Evolutionary conservation across 225 moss, liverwort and hornwort genomes (phyloP), one percentile per base, ranked within the genome.

Genomic region (Bryum argenteum): DNA sequence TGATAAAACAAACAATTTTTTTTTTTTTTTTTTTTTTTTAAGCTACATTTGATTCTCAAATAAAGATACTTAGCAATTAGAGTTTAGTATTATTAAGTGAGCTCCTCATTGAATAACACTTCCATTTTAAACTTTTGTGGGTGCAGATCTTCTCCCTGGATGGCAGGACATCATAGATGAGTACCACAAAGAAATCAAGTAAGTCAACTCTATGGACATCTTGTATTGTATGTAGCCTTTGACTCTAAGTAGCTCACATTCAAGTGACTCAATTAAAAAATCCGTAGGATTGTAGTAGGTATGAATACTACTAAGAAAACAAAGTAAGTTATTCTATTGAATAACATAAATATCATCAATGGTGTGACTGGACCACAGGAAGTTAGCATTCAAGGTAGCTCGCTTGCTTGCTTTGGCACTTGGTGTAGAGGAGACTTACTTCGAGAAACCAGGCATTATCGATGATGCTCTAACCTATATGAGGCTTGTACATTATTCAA

Each of bases 321-420:
- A 4, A 15, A 15, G 4, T 45, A 45, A 12, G 4, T 3, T 45
- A 11, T 12, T 10, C 5, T 33, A 50, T n/a, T 33, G 17, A 44
- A 8, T 58, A 47, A 26, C n/a, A n/a, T n/a, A n/a, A n/a, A n/a
- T n/a, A n/a, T 65, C 45, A 37, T 55, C 62, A 58, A 40, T 42
- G 58, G 58, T 58, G 41, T 12, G 20, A 23, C 48, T 74, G 71
- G 4, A 26, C 26, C 26, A 26, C 89, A 95, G 95, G 78, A 82
- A 91, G 65, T 78, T 93, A 13, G 84, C 85, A 23, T 87, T 68
- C 68, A 73, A 63, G 42, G 77, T 96, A 38, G 39, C 87, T 64
- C 77, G 85, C n/a, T 67, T 96, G 77, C 84, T 93, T 78, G 93
- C 96, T 0, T 75, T 93, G 75, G 82, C 96, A 41, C 88, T 93